phyloP scores from a whole-genome alignment of 768 basidiomycete genomes.

The Sutorius australiensis region DNA sequence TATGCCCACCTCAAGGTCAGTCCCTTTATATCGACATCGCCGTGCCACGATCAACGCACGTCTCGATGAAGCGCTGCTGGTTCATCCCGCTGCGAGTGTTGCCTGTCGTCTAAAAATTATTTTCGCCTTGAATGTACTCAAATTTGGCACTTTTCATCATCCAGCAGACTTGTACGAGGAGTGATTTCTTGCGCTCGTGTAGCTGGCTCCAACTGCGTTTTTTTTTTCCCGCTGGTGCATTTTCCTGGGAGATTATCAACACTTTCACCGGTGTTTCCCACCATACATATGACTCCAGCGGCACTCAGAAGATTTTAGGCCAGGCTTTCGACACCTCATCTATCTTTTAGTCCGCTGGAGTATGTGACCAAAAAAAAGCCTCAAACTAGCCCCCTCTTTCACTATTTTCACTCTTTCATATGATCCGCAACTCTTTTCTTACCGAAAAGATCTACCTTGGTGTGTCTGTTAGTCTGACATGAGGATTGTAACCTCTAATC shows the following conservation, averaged over 20 bases:
- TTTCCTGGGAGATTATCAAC: background rate
- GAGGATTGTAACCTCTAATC: background rate
- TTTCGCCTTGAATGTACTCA: background rate
- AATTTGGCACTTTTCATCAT: background rate
- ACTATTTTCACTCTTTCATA: background rate
- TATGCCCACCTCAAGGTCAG: background rate
- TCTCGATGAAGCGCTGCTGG: background rate
- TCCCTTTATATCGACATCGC: background rate
- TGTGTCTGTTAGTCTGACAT: conserved; percentile 3
- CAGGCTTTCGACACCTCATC: background rate
- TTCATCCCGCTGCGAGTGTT: background rate
- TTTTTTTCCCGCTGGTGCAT: background rate
- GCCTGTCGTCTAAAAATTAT: background rate
- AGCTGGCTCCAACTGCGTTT: background rate
- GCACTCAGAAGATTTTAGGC: background rate
- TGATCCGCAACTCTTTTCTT: background rate
- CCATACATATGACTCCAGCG: background rate
- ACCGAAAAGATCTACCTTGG: background rate
- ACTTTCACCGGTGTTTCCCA: conserved; percentile 10
- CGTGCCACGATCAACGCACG: background rate
- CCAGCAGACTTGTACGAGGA: background rate
- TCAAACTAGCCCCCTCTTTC: background rate
- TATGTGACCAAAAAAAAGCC: background rate
- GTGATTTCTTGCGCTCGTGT: background rate
- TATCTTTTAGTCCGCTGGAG: background rate